Percentiles rank a stretch among this genome's conserved stretches.
These are phyloP conservation scores for Nothopassalora personata DNA, from an alignment of 2,329 filamentous ascomycete species.

Conservation along the genomic window DNA sequence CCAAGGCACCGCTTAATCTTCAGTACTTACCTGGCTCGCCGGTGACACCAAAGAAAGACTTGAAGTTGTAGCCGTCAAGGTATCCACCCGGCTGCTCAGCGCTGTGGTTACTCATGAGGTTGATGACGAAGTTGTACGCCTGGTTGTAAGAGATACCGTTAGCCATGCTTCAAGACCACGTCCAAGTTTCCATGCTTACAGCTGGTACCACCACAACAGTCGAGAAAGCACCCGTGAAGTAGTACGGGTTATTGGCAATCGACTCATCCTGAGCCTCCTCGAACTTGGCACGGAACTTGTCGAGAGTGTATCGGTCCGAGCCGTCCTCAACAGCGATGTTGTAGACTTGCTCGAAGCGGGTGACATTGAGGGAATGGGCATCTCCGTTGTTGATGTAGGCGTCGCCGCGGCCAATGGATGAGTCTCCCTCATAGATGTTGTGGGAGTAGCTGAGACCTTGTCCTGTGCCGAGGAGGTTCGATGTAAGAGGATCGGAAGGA, in stretches of 20 bases:
- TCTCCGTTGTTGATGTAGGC: slow-evolving; percentile 26
- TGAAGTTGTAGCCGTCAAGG: slow-evolving; percentile 20
- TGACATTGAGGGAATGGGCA: slow-evolving; percentile 25
- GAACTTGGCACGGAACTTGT: slow-evolving; percentile 22
- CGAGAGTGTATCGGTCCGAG: slow-evolving; percentile 21
- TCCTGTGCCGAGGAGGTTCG: slow-evolving; percentile 16
- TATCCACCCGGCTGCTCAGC: slow-evolving; percentile 17
- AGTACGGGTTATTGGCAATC: slow-evolving; percentile 32
- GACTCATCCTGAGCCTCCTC: slow-evolving; percentile 26
- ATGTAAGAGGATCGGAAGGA: background rate
- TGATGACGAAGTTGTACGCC: slow-evolving; percentile 29
- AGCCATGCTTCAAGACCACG: slow-evolving; percentile 5
- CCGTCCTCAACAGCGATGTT: slow-evolving; percentile 19
- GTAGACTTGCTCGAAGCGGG: slow-evolving; percentile 24
- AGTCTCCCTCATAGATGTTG: slow-evolving; percentile 34
- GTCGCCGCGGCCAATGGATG: slow-evolving; percentile 21
- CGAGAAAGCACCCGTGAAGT: slow-evolving; percentile 28
- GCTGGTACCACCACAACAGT: slow-evolving; percentile 24
- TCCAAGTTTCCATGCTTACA: slow-evolving; percentile 10
- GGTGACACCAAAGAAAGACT: slow-evolving; percentile 23
- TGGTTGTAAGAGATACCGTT: too few species aligned
- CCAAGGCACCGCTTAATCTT: too few species aligned
- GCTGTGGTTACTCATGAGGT: slow-evolving; percentile 24
- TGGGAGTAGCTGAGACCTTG: slow-evolving; percentile 27
- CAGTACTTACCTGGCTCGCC: slow-evolving; percentile 13